Evolutionary conservation across 257 asterid genomes (phyloP), one percentile per base, ranked within the genome.

Genomic region (Osmanthus fragrans): DNA sequence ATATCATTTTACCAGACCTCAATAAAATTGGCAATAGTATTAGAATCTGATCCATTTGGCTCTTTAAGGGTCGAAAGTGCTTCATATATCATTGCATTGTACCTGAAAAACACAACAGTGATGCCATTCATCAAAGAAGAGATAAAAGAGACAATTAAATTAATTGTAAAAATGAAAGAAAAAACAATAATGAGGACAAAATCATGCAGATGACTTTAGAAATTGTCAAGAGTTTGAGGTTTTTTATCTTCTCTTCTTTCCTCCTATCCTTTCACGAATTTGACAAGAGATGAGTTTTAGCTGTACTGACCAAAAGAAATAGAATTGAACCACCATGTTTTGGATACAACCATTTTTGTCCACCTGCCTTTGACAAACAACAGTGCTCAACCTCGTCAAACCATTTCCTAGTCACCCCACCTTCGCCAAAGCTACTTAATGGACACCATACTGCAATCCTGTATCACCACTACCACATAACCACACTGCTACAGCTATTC

Each of bases 41-140:
- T 79, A 67, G 90, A 87, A 80, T 92, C 99, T 16, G 87, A 87
- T 76, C 97, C 97, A 79, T 86, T 86, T 66, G 91, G 89, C 76
- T 88, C 92, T 34, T 88, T 89, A 54, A 89, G 84, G 75, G 88
- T 80, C 63, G 97, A 82, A 76, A 94, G 84, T 73, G 99, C 97
- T 76, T 91, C 97, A 83, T 77, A 90, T 80, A 92, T 84, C 91
- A 94, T 81, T 10, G 80, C 82, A 82, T 87, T 86, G 83, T 90
- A 94, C 92, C 98, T 94, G 83, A 11, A 16, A 27, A 78, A 77
- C 7, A 70, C 73, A 69, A 76, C 69, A 83, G 56, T 42, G 56
- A 40, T 71, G 33, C 12, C 79, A 82, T n/a, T 40, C 71, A 71
- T 63, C 69, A 27, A 69, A 67, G 7, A 64, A 54, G 2, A 34